A percentile compares a stretch with the other conserved stretches of the same genome.
Conservation (phyloP, 2,329 filamentous ascomycete species). For the Cercospora sp. region DNA sequence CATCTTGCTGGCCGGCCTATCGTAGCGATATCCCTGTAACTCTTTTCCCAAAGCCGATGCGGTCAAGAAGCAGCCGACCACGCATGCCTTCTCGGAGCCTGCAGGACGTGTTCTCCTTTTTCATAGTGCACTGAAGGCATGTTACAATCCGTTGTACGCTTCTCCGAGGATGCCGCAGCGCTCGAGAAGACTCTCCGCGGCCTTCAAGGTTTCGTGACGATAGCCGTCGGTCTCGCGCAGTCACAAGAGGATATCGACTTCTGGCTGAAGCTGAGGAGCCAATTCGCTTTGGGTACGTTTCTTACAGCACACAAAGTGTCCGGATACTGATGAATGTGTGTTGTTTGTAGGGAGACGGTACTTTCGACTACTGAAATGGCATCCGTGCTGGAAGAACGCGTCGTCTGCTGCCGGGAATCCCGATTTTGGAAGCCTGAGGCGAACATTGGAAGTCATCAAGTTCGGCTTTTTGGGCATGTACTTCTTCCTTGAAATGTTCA, state of each 20-base stretch:
- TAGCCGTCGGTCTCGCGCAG: conserved; percentile 41
- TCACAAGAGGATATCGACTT: conserved; percentile 36
- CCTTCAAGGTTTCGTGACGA: conserved; percentile 49
- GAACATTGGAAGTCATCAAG: conserved; percentile 57
- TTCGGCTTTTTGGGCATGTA: conserved; percentile 66
- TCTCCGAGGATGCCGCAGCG: conserved; percentile 50
- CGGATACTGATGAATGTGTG: conserved; percentile 7
- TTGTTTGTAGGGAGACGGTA: conserved; percentile 56
- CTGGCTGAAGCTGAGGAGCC: conserved; percentile 43
- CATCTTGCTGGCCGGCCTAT: neutral
- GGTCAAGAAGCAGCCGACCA: neutral
- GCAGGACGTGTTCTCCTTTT: neutral
- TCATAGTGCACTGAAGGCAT: conserved; percentile 10
- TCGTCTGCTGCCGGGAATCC: conserved; percentile 33
- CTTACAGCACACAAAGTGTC: neutral
- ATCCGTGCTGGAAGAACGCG: conserved; percentile 27
- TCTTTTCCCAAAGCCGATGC: conserved; percentile 5
- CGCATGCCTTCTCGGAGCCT: neutral
- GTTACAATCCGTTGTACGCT: conserved; percentile 21
- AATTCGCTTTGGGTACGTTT: conserved; percentile 47
- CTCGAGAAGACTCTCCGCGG: conserved; percentile 63
- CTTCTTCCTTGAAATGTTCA: conserved; percentile 65
- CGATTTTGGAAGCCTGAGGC: conserved; percentile 7
- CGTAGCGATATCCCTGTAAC: neutral
- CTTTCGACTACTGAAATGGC: conserved; percentile 66